A percentile compares a stretch with the other conserved stretches of the same genome.
Conservation (phyloP, 2,329 filamentous ascomycete species). For the Parastagonospora nodorum region DNA sequence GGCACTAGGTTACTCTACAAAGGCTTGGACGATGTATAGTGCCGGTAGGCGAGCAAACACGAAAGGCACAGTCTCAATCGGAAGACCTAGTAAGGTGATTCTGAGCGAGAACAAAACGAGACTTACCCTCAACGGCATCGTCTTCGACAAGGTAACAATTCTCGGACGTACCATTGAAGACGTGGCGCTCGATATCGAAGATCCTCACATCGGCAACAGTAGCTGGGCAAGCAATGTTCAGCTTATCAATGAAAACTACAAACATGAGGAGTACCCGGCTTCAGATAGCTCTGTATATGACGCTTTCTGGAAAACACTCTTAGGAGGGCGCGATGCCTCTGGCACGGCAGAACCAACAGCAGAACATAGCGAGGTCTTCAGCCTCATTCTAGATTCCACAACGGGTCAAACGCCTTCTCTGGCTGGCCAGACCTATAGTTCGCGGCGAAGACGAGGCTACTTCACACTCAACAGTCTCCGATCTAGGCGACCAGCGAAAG, state of each 20-base stretch:
- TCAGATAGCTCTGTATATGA: slow-evolving; percentile 17
- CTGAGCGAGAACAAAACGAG: slow-evolving; percentile 9
- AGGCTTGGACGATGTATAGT: slow-evolving; percentile 20
- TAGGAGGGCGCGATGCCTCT: slow-evolving; percentile 24
- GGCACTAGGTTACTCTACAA: slow-evolving; percentile 26
- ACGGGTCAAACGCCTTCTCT: slow-evolving; percentile 18
- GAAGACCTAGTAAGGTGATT: not conserved
- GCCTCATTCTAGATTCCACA: slow-evolving; percentile 23
- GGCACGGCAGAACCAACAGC: slow-evolving; percentile 11
- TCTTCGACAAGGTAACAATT: slow-evolving; percentile 18
- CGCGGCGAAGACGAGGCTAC: slow-evolving; percentile 23
- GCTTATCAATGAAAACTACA: slow-evolving; percentile 3
- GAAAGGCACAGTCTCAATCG: not conserved
- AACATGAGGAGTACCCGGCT: slow-evolving; percentile 6
- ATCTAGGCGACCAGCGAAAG: slow-evolving; percentile 18
- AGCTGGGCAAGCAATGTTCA: slow-evolving; percentile 12
- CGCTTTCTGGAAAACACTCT: slow-evolving; percentile 28
- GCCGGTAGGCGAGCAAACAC: slow-evolving; percentile 11
- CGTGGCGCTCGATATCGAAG: slow-evolving; percentile 17
- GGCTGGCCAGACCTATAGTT: slow-evolving; percentile 25
- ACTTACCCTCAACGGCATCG: slow-evolving; percentile 19
- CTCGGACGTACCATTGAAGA: slow-evolving; percentile 12
- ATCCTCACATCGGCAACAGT: slow-evolving; percentile 6
- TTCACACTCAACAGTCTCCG: slow-evolving; percentile 25
- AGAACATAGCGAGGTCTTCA: slow-evolving; percentile 29